Conservation (phyloP, 768 basidiomycete genomes). For the Hygrocybe coccinea region DNA sequence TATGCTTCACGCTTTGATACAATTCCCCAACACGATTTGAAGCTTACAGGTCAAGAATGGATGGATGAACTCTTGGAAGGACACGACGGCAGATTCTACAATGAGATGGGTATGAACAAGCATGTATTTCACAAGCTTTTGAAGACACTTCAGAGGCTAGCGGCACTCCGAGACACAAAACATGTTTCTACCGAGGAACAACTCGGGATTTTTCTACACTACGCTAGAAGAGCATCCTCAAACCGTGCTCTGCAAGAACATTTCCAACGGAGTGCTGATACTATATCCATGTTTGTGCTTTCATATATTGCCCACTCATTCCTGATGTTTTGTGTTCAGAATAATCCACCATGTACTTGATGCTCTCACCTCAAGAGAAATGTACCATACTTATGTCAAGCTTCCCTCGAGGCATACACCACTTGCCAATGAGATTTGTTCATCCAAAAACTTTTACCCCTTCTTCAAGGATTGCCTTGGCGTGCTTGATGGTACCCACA, state of each 20-base stretch:
- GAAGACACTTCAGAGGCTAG: not conserved
- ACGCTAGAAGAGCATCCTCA: not conserved
- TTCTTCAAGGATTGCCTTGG: slow-evolving; percentile 29
- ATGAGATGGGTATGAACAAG: slow-evolving; percentile 14
- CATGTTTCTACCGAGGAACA: slow-evolving; percentile 8
- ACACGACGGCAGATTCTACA: slow-evolving; percentile 9
- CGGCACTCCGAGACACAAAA: not conserved
- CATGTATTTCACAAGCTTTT: slow-evolving; percentile 11
- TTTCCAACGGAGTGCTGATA: not conserved
- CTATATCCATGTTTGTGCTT: not conserved
- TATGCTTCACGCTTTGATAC: not conserved
- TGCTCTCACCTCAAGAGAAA: not conserved
- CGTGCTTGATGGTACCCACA: slow-evolving; percentile 34
- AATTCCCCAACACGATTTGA: slow-evolving; percentile 14
- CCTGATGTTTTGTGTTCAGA: not conserved
- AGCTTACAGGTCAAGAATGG: slow-evolving; percentile 15
- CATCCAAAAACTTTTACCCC: slow-evolving; percentile 30
- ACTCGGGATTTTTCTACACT: slow-evolving; percentile 9
- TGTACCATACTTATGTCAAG: slow-evolving; percentile 24
- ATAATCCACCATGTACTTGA: not conserved
- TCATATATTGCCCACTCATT: not conserved
- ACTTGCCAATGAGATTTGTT: slow-evolving; percentile 20
- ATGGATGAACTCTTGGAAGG: slow-evolving; percentile 13
- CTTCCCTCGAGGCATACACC: slow-evolving; percentile 11
- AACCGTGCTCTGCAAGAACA: not conserved